Evolutionary conservation across 805 yeast genomes (phyloP).

Genomic region (Candida saitoana): DNA sequence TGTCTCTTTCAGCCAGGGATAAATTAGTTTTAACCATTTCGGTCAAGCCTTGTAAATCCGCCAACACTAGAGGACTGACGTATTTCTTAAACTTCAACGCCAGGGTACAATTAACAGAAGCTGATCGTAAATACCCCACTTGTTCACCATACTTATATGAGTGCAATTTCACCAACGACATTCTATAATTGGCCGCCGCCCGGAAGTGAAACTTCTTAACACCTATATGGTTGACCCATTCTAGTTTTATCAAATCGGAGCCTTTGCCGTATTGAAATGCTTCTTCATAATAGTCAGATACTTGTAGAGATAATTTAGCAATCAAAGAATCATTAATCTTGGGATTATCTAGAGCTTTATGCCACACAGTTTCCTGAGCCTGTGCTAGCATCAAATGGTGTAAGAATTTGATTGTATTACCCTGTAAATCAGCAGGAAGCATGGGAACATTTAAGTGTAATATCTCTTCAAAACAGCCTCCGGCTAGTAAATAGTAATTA

Average conservation of each 20-base stretch:
- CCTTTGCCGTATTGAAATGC: constrained; percentile 38
- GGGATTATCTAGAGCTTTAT: constrained; percentile 49
- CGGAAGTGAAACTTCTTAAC: constrained; percentile 62
- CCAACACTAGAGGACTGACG: constrained; percentile 40
- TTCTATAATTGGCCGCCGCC: constrained; percentile 67
- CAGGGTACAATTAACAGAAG: constrained; percentile 32
- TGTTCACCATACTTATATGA: constrained; percentile 64
- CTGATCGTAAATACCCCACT: constrained; percentile 52
- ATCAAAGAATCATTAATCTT: constrained; percentile 56
- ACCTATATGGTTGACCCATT: constrained; percentile 60
- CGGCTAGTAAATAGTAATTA: constrained; percentile 62
- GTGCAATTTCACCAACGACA: constrained; percentile 47
- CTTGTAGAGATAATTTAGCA: constrained; percentile 62
- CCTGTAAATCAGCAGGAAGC: constrained; percentile 45
- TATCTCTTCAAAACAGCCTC: constrained; percentile 53
- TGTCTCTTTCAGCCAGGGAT: constrained; percentile 65
- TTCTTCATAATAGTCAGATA: constrained; percentile 49
- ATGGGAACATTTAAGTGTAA: neutral
- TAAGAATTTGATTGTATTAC: constrained; percentile 48
- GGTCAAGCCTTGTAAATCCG: constrained; percentile 51
- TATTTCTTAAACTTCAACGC: constrained; percentile 40
- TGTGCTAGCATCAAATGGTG: constrained; percentile 64
- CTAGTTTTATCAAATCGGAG: constrained; percentile 48
- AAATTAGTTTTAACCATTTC: constrained; percentile 43
- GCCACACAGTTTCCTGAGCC: constrained; percentile 87